These are phyloP conservation scores for Powellomyces hirtus DNA, from an alignment of 192 early-diverging fungal species.

Conservation along the genomic window DNA sequence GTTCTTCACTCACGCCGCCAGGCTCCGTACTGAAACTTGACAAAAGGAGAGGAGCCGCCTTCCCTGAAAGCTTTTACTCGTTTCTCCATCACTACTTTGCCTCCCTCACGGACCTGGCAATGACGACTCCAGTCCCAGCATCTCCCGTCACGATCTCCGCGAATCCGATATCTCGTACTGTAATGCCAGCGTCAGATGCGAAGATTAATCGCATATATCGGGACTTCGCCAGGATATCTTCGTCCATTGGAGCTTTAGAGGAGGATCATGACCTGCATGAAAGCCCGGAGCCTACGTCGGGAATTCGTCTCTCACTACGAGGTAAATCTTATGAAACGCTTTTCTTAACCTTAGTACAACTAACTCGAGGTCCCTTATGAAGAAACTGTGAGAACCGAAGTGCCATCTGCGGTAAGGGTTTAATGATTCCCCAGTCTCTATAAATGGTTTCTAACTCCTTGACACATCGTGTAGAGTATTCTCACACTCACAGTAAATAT, in stretches of 20 bases:
- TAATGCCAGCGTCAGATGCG: constrained; percentile 52
- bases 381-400: no score
- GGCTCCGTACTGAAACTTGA: no score
- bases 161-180: neutral
- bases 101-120: constrained; percentile 55
- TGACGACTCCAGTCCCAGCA: neutral
- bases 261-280: neutral
- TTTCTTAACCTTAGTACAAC: no score
- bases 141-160: neutral
- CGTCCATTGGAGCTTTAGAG: constrained; percentile 30
- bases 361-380: no score
- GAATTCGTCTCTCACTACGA: no score
- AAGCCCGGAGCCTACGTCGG: neutral
- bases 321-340: no score
- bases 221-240: constrained; percentile 71
- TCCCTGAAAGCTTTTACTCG: constrained; percentile 71
- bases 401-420: no score
- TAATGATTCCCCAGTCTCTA: no score
- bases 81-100: constrained; percentile 73
- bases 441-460: no score
- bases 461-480: neutral
- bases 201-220: constrained; percentile 72
- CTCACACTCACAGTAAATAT: constrained; percentile 33
- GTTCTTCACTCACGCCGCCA: constrained; percentile 5
- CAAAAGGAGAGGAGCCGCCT: constrained; percentile 66